Base-by-base conservation (phyloP, 164 flowering plant genomes). In the Chimonanthus salicifolius region DNA sequence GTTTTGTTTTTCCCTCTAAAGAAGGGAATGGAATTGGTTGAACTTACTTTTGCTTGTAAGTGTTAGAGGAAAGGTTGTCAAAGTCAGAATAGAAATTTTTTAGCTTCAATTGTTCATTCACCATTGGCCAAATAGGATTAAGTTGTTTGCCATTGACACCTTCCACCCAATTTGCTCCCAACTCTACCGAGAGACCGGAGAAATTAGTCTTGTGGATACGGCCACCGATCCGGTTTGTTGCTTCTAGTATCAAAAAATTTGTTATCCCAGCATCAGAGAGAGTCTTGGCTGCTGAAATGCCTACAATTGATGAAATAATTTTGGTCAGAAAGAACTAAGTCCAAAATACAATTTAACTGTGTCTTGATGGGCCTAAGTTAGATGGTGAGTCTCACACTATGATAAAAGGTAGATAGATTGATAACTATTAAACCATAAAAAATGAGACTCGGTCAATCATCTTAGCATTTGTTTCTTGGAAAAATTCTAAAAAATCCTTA, bases 121-220 rank as follows among this genome's bases (percentile, higher is more conserved):
- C 97, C 46, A 93, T 85, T 70, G 90, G 92, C 97, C 93, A 91
- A 50, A 93, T 85, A 1, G 98, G 98, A 64, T 93, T 93, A 10
- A 87, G 69, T 73, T 84, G 79, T 73, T 82, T 81, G 7, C 98
- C 98, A 3, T 94, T 94, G 49, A 91, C 94, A 5, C 98, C 97
- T 75, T 82, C 86, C 54, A 93, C 84, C 98, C 98, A 93, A 51
- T 94, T 91, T 15, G 98, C 98, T 3, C 98, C 98, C 62, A 89
- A 84, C 81, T 93, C 98, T 74, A 91, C 93, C 74, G 90, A 67
- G 33, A 88, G 82, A 58, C 88, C 92, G 8, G 92, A 87, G 79
- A 93, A 93, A 46, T 71, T 75, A 65, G 88, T 83, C 64, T 88
- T 90, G 3, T 86, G 81, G 47, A 93, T 85, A 78, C 98, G 77